Percentiles rank a stretch among this genome's conserved stretches.
Conservation (phyloP, 495 filamentous ascomycete species). For the Symbiotaphrina buchneri region DNA sequence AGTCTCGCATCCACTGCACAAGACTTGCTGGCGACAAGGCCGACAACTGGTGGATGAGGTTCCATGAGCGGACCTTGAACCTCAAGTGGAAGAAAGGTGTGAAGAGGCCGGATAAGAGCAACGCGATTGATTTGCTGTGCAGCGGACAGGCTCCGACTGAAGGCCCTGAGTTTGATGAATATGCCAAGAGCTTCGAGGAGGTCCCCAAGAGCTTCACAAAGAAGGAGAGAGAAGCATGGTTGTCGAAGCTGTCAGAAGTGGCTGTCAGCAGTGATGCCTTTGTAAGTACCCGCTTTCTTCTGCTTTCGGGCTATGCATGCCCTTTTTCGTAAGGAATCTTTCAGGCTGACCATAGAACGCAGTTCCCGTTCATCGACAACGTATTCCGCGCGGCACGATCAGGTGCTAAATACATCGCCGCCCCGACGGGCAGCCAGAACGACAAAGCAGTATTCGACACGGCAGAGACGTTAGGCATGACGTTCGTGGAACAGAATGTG, state of each 20-base stretch:
- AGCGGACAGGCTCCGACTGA: conserved; percentile 64
- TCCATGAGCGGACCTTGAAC: conserved; percentile 65
- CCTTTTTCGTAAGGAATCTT: too few species aligned
- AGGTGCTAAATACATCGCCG: conserved; percentile 87
- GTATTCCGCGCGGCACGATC: conserved; percentile 74
- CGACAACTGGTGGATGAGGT: conserved; percentile 98
- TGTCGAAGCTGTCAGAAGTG: conserved; percentile 57
- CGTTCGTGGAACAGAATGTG: conserved; percentile 72
- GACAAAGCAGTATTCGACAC: conserved; percentile 73
- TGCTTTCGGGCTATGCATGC: neutral
- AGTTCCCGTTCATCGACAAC: conserved; percentile 98
- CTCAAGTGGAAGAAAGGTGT: conserved; percentile 94
- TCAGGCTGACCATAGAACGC: neutral
- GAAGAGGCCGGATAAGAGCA: conserved; percentile 92
- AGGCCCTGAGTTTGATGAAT: conserved; percentile 62
- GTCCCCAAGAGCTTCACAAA: conserved; percentile 66
- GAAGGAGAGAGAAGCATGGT: conserved; percentile 69
- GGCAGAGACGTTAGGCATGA: conserved; percentile 80
- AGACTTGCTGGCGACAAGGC: conserved; percentile 96
- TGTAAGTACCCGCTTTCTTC: conserved; percentile 32
- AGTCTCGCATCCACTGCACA: conserved; percentile 95
- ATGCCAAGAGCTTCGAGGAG: conserved; percentile 77
- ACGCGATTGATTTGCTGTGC: conserved; percentile 88
- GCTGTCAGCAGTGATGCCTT: conserved; percentile 87
- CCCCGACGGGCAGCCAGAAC: conserved; percentile 83